Base-by-base conservation (phyloP, 116 monocot genomes). In the Dioscorea cayenensis region DNA sequence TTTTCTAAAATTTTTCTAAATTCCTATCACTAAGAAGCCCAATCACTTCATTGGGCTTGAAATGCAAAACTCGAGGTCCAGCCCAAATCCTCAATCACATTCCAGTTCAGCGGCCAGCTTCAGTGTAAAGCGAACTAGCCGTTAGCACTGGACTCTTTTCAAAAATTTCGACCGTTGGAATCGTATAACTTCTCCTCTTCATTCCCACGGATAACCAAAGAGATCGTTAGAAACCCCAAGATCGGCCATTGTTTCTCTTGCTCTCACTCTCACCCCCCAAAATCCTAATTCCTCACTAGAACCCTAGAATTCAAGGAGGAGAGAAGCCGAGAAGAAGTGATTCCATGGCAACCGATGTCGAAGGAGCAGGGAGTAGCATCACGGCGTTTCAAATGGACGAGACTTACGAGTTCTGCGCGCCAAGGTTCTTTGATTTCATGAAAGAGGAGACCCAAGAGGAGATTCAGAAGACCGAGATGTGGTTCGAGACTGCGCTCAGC, bases 321-420 rank as follows among this genome's bases (percentile, higher is more conserved):
- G 14, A 17, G 4, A 36, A 67, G 14, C 65, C 70, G 4, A 52
- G 55, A 58, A 35, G 48, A 19, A n/a, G 35, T 1, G 67, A 49
- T 17, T 67, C 43, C 16, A 70, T 70, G 70, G 70, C 70, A 3
- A 28, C 70, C 6, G 70, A 70, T 12, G 55, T 58, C 29, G 32
- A 35, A 14, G 65, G 65, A 6, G 52, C 4, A 27, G 60, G 35
- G 50, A 23, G 28, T 22, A 51, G 28, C n/a, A 27, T 21, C 19
- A 21, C 51, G 8, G 71, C 37, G 21, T 49, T 76, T 25, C 89
- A 82, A 64, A 59, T 92, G 7, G 95, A 95, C 29, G 85, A 87
- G 49, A 51, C 71, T 8, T 95, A 92, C 72, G 95, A 95, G 89
- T 95, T 95, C 79, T 78, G 66, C 58, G 95, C 95, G 0, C 95